A percentile compares a stretch with the other conserved stretches of the same genome.
Conservation (phyloP, 192 early-diverging fungal genomes). For the Linnemannia schmuckeri region DNA sequence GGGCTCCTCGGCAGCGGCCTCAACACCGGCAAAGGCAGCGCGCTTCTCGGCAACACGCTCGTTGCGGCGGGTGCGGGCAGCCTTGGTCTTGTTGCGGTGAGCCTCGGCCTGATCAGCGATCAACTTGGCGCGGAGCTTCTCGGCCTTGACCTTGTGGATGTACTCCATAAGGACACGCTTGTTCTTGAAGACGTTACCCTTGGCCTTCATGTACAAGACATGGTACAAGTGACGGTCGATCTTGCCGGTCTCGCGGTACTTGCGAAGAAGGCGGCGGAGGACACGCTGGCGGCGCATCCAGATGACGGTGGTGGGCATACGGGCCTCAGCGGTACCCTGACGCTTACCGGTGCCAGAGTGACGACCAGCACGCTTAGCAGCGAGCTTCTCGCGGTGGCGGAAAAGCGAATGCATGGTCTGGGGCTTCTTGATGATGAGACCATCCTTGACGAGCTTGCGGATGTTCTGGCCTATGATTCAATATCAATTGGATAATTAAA, state of each 20-base stretch:
- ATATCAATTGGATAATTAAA: not conserved
- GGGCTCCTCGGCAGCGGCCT: conserved; percentile 33
- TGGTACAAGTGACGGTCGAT: conserved; percentile 98
- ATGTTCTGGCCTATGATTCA: conserved; percentile 85
- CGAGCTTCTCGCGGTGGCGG: conserved; percentile 91
- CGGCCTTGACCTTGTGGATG: conserved; percentile 99
- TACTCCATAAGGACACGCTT: conserved; percentile 99
- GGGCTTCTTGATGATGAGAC: conserved; percentile 96
- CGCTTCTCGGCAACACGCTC: conserved; percentile 91
- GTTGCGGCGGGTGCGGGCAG: conserved; percentile 92
- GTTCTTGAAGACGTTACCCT: conserved; percentile 99
- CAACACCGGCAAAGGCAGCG: conserved; percentile 74
- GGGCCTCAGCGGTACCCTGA: conserved; percentile 96
- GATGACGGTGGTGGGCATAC: conserved; percentile 94
- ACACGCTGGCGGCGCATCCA: conserved; percentile 99
- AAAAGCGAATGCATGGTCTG: conserved; percentile 89
- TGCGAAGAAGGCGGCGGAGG: conserved; percentile 92
- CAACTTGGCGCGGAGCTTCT: conserved; percentile 93
- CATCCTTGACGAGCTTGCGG: conserved; percentile 97
- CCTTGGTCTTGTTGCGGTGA: conserved; percentile 96
- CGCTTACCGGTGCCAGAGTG: conserved; percentile 96
- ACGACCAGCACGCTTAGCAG: conserved; percentile 97
- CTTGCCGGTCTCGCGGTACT: conserved; percentile 98
- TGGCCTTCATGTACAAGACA: conserved; percentile 96
- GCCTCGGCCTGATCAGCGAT: conserved; percentile 98